These are phyloP conservation scores for Scheffersomyces segobiensis DNA, from an alignment of 1,139 yeast genomes.

Conservation along the genomic window DNA sequence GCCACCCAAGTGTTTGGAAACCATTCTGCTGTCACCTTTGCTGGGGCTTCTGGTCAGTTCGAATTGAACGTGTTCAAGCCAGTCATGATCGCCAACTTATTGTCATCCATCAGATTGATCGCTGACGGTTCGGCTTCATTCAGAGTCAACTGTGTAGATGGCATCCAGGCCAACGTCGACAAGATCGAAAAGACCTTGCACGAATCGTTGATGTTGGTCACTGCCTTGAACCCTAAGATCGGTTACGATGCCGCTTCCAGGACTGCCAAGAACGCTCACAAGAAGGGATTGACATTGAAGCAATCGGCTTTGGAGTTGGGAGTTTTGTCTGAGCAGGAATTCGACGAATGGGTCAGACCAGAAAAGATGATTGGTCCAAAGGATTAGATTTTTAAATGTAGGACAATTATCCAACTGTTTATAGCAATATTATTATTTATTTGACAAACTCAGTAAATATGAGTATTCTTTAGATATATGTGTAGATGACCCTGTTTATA, in stretches of 20 bases:
- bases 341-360: constrained; percentile 96
- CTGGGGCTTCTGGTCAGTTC: constrained; percentile 98
- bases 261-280: constrained; percentile 98
- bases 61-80: constrained; percentile 98
- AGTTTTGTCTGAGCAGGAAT: constrained; percentile 78
- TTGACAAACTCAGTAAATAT: background rate
- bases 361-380: constrained; percentile 98
- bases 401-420: background rate
- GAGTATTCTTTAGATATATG: background rate
- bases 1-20: constrained; percentile 98
- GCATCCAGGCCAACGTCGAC: constrained; percentile 84
- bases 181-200: constrained; percentile 84
- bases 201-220: constrained; percentile 96
- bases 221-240: constrained; percentile 97
- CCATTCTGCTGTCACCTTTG: constrained; percentile 90
- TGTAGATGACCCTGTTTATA: background rate
- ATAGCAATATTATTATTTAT: background rate
- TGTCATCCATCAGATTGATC: constrained; percentile 81
- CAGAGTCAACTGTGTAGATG: constrained; percentile 93
- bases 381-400: constrained; percentile 21
- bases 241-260: constrained; percentile 97
- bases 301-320: constrained; percentile 91
- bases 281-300: constrained; percentile 94
- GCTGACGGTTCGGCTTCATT: constrained; percentile 90
- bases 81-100: constrained; percentile 85